Evolutionary conservation across 768 basidiomycete genomes (phyloP).

Genomic region (Tricholoma matsutake): DNA sequence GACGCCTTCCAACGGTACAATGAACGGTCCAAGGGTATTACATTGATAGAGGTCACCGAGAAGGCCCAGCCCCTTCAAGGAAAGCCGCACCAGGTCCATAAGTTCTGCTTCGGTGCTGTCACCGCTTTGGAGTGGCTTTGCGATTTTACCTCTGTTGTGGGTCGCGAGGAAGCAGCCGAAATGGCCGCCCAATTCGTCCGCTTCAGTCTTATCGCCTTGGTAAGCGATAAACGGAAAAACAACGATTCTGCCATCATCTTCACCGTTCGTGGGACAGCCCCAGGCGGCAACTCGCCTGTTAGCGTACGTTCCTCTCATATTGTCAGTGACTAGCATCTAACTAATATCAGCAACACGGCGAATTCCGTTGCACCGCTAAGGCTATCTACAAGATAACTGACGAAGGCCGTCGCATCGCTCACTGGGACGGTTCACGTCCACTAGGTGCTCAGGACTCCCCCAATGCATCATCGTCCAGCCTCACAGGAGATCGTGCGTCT

Average conservation of each 20-base stretch:
- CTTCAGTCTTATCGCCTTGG: conserved; percentile 84
- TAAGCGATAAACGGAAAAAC: conserved; percentile 88
- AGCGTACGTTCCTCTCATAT: conserved; percentile 45
- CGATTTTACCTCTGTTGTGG: conserved; percentile 95
- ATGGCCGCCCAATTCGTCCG: conserved; percentile 98
- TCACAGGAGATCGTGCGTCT: conserved; percentile 59
- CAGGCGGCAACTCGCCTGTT: conserved; percentile 71
- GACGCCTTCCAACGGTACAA: conserved; percentile 74
- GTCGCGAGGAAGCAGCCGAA: conserved; percentile 94
- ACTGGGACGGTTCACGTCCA: conserved; percentile 64
- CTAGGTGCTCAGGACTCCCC: conserved; percentile 52
- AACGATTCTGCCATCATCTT: conserved; percentile 93
- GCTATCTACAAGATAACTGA: conserved; percentile 94
- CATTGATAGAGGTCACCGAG: conserved; percentile 69
- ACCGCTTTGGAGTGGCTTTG: conserved; percentile 94
- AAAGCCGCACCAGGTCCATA: conserved; percentile 49
- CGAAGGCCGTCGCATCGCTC: conserved; percentile 81
- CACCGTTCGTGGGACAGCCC: conserved; percentile 80
- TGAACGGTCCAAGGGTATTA: conserved; percentile 73
- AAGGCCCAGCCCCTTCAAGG: conserved; percentile 52
- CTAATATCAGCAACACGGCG: conserved; percentile 72
- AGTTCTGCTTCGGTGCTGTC: conserved; percentile 82
- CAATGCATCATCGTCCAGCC: conserved; percentile 60
- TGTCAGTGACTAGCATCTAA: conserved; percentile 11
- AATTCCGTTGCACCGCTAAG: conserved; percentile 95